These are phyloP conservation scores for Erigeron philadelphicus DNA, from an alignment of 140 eudicot species.

Conservation along the genomic window DNA sequence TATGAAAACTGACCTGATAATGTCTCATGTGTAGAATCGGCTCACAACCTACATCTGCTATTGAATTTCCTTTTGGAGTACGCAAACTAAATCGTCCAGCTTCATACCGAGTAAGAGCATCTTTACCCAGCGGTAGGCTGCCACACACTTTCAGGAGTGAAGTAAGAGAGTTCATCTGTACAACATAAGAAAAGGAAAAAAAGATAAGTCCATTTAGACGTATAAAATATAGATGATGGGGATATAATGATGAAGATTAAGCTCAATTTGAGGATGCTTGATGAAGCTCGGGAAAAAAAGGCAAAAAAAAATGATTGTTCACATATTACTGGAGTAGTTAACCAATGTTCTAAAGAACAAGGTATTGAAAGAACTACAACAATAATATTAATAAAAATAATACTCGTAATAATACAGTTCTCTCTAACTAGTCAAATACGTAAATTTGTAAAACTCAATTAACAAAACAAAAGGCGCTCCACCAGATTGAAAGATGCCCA, in stretches of 20 bases:
- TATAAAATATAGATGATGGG: not conserved
- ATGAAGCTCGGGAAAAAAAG: not conserved
- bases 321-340: not conserved
- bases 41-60: constrained; percentile 95
- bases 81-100: constrained; percentile 71
- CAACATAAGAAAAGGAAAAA: constrained; percentile 2
- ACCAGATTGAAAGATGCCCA: too few relatives aligned
- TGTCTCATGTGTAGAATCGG: constrained; percentile 95
- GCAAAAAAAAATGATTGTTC: not conserved
- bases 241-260: not conserved
- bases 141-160: constrained; percentile 73
- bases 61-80: constrained; percentile 68
- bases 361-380: too few relatives aligned
- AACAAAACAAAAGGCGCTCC: too few relatives aligned
- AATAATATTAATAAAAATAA: too few relatives aligned
- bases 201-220: not conserved
- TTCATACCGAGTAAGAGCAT: constrained; percentile 49
- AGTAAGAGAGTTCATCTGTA: constrained; percentile 82
- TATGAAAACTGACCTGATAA: constrained; percentile 67
- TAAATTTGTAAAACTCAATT: too few relatives aligned
- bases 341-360: not conserved
- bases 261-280: not conserved
- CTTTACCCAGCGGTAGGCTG: constrained; percentile 48
- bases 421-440: too few relatives aligned
- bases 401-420: too few relatives aligned